Evolutionary conservation across 768 basidiomycete genomes (phyloP), one percentile per base, ranked within the genome.

Genomic region (Tricholoma bakamatsutake): DNA sequence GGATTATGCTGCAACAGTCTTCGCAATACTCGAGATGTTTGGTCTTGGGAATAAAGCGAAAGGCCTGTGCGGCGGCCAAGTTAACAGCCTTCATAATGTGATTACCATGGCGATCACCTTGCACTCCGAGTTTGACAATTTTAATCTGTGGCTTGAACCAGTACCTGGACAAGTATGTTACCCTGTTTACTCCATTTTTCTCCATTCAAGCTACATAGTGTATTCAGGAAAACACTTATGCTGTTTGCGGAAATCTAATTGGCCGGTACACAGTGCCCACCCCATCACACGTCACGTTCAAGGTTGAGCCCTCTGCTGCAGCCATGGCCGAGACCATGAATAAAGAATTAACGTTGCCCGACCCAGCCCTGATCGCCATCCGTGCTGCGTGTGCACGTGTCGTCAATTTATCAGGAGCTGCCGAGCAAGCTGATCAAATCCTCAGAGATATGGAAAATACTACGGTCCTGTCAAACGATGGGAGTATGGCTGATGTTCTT

Each of bases 301-400:
- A 21, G 2, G 42, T 24, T 9, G 42, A 43, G 42, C 21, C 42
- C 21, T 43, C 42, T 24, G 42, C 18, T 12, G 21, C 42, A 43
- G 42, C 42, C 1, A 5, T 0, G 1, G 42, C 42, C 27, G 12
- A 46, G 45, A 9, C 24, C 15, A 46, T 15, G 45, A 30, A 46
- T 46, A 46, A 46, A 9, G 8, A n/a, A 27, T 46, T 46, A 6
- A 28, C 6, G 2, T 46, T 46, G 24, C 45, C 45, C 12, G 45
- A 46, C 13, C 54, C 53, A 18, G 35, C 2, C 13, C 52, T 50
- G 17, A 17, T 61, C 13, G 50, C 56, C 11, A 12, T 76, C 17
- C 74, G 70, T 54, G 73, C 72, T 6, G 62, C 65, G 12, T 72
- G 69, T 56, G 70, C 72, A 8, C 64, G 67, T 30, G 68, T 75